These are phyloP conservation scores for Cercospora sp. DNA, from an alignment of 2,329 filamentous ascomycete species.

Conservation along the genomic window DNA sequence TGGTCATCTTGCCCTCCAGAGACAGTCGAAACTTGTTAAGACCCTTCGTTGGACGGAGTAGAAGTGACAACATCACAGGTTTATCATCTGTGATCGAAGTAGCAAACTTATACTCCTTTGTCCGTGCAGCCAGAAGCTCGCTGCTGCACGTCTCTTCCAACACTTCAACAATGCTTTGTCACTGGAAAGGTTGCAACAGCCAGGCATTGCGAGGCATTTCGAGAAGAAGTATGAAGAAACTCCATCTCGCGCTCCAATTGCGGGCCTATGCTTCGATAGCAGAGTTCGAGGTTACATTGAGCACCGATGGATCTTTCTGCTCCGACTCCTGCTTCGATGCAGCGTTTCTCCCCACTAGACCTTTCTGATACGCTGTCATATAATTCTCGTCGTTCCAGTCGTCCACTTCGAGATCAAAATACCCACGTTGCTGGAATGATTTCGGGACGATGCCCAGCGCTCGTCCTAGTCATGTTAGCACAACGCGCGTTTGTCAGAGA, in stretches of 20 bases:
- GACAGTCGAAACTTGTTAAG: background rate
- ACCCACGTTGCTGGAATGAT: conserved; percentile 9
- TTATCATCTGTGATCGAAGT: background rate
- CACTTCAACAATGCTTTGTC: background rate
- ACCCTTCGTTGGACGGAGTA: background rate
- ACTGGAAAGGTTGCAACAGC: background rate
- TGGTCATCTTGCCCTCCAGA: background rate
- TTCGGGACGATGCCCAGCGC: conserved; percentile 27
- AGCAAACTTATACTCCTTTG: background rate
- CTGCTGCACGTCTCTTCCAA: background rate
- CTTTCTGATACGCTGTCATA: conserved; percentile 1
- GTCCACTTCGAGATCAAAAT: conserved; percentile 13
- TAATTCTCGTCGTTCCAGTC: conserved; percentile 17
- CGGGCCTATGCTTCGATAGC: background rate
- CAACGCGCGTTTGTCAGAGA: background rate
- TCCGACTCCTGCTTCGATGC: background rate
- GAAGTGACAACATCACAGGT: background rate
- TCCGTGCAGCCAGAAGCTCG: background rate
- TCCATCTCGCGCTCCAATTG: background rate
- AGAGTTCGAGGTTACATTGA: background rate
- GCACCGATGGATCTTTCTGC: background rate
- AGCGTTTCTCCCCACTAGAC: background rate
- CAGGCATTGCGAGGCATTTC: background rate
- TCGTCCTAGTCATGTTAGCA: conserved; percentile 25
- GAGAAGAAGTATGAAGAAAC: background rate